Evolutionary conservation across 371 early-diverging fungal genomes (phyloP).

Genomic region (Syncephalastrum contaminatum): DNA sequence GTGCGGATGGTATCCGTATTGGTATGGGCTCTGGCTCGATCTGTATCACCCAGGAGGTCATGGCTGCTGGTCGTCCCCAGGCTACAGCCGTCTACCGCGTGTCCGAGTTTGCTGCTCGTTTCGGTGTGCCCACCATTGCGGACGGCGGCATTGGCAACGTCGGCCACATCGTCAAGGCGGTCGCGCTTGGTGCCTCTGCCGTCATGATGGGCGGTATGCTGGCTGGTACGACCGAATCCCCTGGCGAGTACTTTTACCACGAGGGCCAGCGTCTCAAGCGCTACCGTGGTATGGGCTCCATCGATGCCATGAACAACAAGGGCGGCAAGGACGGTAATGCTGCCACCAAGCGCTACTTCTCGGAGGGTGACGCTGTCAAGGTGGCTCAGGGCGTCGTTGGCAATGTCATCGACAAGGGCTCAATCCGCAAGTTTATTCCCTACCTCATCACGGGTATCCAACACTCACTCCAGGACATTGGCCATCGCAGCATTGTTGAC

Average conservation of each 20-base stretch:
- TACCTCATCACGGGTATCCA: conserved; percentile 93
- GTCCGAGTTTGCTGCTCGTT: conserved; percentile 86
- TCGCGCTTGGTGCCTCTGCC: conserved; percentile 90
- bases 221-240: conserved; percentile 94
- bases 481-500: conserved; percentile 60
- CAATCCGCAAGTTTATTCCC: conserved; percentile 86
- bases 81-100: conserved; percentile 97
- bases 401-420: conserved; percentile 95
- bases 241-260: conserved; percentile 97
- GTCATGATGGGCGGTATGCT: conserved; percentile 98
- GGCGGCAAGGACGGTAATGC: conserved; percentile 67
- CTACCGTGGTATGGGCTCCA: conserved; percentile 97
- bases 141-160: conserved; percentile 97
- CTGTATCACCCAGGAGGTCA: conserved; percentile 98
- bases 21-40: conserved; percentile 98
- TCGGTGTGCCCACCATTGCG: conserved; percentile 95
- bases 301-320: conserved; percentile 94
- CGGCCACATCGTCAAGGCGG: conserved; percentile 96
- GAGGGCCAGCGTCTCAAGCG: conserved; percentile 96
- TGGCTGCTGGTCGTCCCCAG: conserved; percentile 98
- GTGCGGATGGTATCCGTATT: conserved; percentile 93
- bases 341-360: conserved; percentile 93
- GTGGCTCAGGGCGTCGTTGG: conserved; percentile 98
- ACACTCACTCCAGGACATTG: conserved; percentile 97
- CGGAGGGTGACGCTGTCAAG: conserved; percentile 93